phyloP scores from a whole-genome alignment of 139 green algal genomes.

The Micromonas pusilla region DNA sequence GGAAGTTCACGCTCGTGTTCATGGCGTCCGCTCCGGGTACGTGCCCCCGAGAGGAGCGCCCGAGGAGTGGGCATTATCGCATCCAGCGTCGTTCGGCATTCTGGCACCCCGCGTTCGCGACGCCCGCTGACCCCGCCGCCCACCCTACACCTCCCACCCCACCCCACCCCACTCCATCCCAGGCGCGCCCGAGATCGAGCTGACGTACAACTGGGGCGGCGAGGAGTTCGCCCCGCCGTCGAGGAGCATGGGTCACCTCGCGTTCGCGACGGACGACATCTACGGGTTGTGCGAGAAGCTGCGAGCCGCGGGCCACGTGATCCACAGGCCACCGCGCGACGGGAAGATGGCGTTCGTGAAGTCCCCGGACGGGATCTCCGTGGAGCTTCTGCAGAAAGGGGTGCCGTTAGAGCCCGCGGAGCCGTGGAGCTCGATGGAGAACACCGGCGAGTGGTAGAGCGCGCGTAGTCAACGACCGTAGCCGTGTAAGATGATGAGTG shows the following conservation, averaged over 20 bases:
- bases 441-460: constrained; percentile 4
- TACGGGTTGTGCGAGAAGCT: not conserved
- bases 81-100: too few relatives aligned
- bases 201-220: constrained; percentile 16
- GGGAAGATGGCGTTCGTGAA: constrained; percentile 21
- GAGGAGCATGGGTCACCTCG: constrained; percentile 12
- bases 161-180: too few relatives aligned
- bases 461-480: too few relatives aligned
- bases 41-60: too few relatives aligned
- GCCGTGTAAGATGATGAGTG: too few relatives aligned
- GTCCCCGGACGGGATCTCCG: constrained; percentile 3
- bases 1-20: constrained; percentile 22
- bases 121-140: too few relatives aligned
- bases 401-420: constrained; percentile 1
- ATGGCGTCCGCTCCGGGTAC: constrained; percentile 9
- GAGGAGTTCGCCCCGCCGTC: constrained; percentile 1
- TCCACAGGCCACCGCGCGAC: constrained; percentile 1
- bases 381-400: constrained; percentile 20
- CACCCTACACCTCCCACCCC: too few relatives aligned
- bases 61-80: too few relatives aligned
- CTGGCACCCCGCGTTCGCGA: too few relatives aligned
- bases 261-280: constrained; percentile 15
- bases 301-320: not conserved
- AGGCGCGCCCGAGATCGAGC: constrained; percentile 17
- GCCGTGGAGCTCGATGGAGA: constrained; percentile 13